Base-by-base conservation (phyloP, 2,329 filamentous ascomycete species). In the Fusarium temperatum region DNA sequence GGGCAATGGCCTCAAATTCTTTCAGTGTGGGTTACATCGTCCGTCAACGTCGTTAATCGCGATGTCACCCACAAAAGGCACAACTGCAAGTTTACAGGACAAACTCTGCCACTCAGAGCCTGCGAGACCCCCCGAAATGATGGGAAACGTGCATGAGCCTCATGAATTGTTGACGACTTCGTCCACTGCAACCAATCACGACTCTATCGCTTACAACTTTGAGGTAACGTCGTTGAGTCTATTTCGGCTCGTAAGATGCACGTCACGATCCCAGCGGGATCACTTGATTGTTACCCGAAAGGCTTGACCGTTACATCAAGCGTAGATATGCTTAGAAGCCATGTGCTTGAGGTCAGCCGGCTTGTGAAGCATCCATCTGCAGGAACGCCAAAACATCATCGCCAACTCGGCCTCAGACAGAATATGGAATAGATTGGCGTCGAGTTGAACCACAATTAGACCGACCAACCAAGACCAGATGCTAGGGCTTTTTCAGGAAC, bases 21-120 rank as follows among this genome's bases (percentile, higher is more conserved):
- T 71, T 35, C 54, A 48, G 68, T 53, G 60, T 66, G 72, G 72
- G 72, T 74, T 75, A 70, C 72, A 74, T 74, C 68, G 72, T 30
- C 36, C 24, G 38, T 63, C 38, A 44, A 68, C n/a, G 42, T 66
- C 24, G 39, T 39, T 42, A 60, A 53, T 58, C 50, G 39, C 69
- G 51, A 73, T 75, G 72, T 65, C 32, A 75, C 69, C 72, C 69
- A 70, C 39, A 36, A 54, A 54, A 58, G 26, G 59, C 38, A 62
- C 50, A 58, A 36, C 50, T 60, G 53, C 39, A 28, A 61, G 32
- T 48, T 62, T 50, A 50, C 54, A 55, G n/a, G 36, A 36, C 38
- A 42, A 53, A 26, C 1, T 50, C 42, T 64, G 39, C 55, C 64
- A 41, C n/a, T 57, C 55, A 62, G 63, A 26, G 41, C 26, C 42